These are phyloP conservation scores for Sugiyamaella qingdaonensis DNA, from an alignment of 805 yeast genomes.

Conservation along the genomic window DNA sequence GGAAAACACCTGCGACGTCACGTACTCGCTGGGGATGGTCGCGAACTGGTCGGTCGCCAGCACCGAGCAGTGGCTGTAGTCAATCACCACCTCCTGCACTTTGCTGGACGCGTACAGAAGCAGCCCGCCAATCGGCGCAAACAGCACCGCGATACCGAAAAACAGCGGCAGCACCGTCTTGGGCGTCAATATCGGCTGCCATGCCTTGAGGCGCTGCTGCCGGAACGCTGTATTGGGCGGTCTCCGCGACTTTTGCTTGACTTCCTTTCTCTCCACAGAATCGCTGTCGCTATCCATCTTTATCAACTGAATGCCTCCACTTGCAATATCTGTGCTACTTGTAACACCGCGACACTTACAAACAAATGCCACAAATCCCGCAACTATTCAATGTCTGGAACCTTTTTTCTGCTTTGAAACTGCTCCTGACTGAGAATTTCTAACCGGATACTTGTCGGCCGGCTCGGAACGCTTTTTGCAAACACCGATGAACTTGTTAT, in stretches of 20 bases:
- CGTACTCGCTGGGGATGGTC: constrained; percentile 55
- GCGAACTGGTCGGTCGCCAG: constrained; percentile 45
- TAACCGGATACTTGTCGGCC: too few relatives aligned
- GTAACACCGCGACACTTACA: too few relatives aligned
- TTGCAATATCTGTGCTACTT: too few relatives aligned
- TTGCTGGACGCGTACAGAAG: constrained; percentile 71
- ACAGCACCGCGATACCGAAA: constrained; percentile 66
- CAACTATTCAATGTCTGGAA: too few relatives aligned
- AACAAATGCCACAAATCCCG: too few relatives aligned
- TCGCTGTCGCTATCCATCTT: constrained; percentile 35
- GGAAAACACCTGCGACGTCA: constrained; percentile 55
- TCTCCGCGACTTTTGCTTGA: constrained; percentile 36
- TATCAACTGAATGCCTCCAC: neutral
- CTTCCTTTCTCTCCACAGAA: constrained; percentile 27
- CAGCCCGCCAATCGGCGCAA: constrained; percentile 89
- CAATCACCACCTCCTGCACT: constrained; percentile 69
- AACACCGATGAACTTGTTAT: too few relatives aligned
- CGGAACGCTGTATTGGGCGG: constrained; percentile 45
- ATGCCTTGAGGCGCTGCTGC: constrained; percentile 59
- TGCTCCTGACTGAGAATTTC: too few relatives aligned
- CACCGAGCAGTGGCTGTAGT: constrained; percentile 66
- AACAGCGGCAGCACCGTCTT: constrained; percentile 84
- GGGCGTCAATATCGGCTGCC: constrained; percentile 90
- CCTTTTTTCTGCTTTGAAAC: too few relatives aligned
- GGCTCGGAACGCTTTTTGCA: too few relatives aligned